phyloP scores from a whole-genome alignment of 805 yeast species.

The Spathaspora sp. region DNA sequence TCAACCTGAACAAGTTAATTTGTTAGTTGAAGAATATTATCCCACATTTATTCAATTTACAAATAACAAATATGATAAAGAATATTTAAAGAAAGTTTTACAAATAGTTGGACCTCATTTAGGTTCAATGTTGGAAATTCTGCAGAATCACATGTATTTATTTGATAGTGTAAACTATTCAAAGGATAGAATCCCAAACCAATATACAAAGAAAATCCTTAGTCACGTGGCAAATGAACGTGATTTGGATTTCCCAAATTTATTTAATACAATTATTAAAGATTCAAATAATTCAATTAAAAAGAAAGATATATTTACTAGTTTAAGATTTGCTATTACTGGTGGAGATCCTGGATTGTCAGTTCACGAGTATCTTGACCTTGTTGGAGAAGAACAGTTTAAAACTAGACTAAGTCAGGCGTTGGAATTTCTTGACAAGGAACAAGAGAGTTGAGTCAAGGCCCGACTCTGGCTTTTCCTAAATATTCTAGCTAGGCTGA shows the following conservation, averaged over 20 bases:
- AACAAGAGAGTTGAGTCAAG: too few relatives aligned
- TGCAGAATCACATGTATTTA: conserved; percentile 44
- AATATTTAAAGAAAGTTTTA: conserved; percentile 35
- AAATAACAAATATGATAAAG: conserved; percentile 11
- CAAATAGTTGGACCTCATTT: conserved; percentile 46
- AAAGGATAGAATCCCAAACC: conserved; percentile 4
- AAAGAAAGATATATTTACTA: conserved; percentile 48
- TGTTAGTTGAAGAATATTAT: conserved; percentile 30
- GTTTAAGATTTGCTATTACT: conserved; percentile 64
- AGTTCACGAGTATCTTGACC: conserved; percentile 51
- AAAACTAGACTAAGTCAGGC: conserved; percentile 20
- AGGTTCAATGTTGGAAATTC: conserved; percentile 51
- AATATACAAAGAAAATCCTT: conserved; percentile 1
- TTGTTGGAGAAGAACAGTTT: conserved; percentile 48
- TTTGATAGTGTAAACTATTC: conserved; percentile 37
- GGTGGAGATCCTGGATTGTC: conserved; percentile 71
- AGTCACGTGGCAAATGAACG: background rate
- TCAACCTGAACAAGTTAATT: conserved; percentile 29
- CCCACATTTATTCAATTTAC: conserved; percentile 15
- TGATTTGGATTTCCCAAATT: background rate
- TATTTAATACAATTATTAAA: conserved; percentile 1
- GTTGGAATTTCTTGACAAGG: too few relatives aligned
- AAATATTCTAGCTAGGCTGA: too few relatives aligned
- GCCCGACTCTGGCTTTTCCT: too few relatives aligned
- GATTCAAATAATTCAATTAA: conserved; percentile 7